phyloP scores from a whole-genome alignment of 1,284 basidiomycete genomes.

The Prillingera fragicola region DNA sequence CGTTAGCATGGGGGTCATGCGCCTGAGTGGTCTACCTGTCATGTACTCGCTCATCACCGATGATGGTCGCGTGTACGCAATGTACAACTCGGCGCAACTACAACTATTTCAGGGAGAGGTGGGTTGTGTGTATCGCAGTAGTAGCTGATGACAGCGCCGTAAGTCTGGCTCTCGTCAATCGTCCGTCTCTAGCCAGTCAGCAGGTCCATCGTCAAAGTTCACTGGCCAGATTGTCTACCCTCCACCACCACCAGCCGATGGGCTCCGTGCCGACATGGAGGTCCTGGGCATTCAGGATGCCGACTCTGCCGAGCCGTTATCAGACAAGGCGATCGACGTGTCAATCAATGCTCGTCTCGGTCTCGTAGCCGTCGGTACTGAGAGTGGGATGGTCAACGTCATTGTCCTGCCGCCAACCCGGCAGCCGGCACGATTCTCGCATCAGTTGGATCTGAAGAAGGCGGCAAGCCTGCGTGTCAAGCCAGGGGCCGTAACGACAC shows the following conservation, averaged over 20 bases:
- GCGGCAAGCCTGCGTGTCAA: conserved; percentile 39
- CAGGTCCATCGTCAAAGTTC: neutral
- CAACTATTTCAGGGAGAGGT: conserved; percentile 5
- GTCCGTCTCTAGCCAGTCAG: neutral
- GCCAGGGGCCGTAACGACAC: conserved; percentile 65
- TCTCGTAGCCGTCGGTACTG: conserved; percentile 72
- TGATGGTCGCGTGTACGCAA: conserved; percentile 47
- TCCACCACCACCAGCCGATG: conserved; percentile 7
- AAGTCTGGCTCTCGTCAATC: too few species aligned
- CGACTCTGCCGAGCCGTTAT: conserved; percentile 42
- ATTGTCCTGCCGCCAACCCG: conserved; percentile 48
- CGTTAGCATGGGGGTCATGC: conserved; percentile 14
- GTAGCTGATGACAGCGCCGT: too few species aligned
- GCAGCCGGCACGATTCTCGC: conserved; percentile 23
- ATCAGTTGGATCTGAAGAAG: conserved; percentile 26
- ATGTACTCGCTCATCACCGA: conserved; percentile 43
- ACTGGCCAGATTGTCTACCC: conserved; percentile 20
- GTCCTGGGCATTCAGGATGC: conserved; percentile 2
- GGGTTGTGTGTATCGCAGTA: neutral
- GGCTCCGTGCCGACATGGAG: conserved; percentile 4
- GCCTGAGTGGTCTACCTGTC: conserved; percentile 28
- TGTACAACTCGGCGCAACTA: conserved; percentile 28
- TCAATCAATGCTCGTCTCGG: conserved; percentile 80
- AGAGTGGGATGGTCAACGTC: conserved; percentile 55
- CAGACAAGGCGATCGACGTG: conserved; percentile 55